phyloP scores from a whole-genome alignment of 106 monocot genomes.

The Posidonia australis region DNA sequence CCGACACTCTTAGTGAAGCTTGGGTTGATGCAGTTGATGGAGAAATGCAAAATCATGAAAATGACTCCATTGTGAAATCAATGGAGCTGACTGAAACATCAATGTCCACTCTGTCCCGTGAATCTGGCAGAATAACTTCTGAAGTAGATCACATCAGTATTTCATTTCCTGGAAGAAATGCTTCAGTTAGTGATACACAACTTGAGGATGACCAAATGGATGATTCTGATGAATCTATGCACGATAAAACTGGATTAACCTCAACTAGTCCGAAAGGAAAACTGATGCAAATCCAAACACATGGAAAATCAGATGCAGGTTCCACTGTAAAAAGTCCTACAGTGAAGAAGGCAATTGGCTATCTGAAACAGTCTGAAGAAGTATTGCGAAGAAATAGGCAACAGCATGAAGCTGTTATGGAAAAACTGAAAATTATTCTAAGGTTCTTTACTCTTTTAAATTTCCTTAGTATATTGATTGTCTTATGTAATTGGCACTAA shows the following conservation, averaged over 20 bases:
- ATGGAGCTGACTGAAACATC: not conserved
- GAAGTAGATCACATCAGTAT: conserved; percentile 1
- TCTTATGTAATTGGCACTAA: not conserved
- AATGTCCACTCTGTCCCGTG: conserved; percentile 1
- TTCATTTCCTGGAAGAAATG: not conserved
- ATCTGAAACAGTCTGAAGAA: conserved; percentile 9
- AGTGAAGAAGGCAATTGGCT: not conserved
- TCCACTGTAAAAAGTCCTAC: not conserved
- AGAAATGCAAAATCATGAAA: conserved; percentile 22
- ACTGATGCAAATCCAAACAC: conserved; percentile 9
- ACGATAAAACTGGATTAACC: not conserved
- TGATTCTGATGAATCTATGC: conserved; percentile 2
- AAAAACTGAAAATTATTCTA: conserved; percentile 47
- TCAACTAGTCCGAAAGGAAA: conserved; percentile 5
- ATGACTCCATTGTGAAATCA: conserved; percentile 5
- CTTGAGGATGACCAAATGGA: conserved; percentile 3
- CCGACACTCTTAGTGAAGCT: not conserved
- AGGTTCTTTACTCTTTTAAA: conserved; percentile 37
- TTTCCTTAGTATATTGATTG: not conserved
- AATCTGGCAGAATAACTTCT: not conserved
- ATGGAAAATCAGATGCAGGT: conserved; percentile 7
- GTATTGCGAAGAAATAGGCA: conserved; percentile 4
- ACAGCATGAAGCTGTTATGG: conserved; percentile 28
- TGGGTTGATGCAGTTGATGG: conserved; percentile 7
- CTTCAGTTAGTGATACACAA: conserved; percentile 3